Conservation (phyloP, 805 yeast genomes). For the Saccharomycopsis schoenii region DNA sequence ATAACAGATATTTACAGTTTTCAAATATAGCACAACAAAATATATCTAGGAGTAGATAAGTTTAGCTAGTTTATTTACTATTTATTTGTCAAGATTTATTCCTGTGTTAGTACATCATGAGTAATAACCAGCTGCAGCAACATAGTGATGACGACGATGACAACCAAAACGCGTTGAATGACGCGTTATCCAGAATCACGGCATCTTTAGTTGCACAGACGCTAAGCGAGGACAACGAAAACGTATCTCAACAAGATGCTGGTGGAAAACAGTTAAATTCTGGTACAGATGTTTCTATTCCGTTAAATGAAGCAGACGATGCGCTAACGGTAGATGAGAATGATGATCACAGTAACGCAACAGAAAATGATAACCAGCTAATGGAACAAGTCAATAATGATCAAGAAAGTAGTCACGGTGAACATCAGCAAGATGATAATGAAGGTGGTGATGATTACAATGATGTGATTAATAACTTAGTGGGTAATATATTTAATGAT, state of each 20-base stretch:
- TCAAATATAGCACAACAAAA: no score
- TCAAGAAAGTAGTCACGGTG: background rate
- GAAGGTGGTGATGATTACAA: conserved; percentile 15
- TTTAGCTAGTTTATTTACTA: background rate
- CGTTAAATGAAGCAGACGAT: background rate
- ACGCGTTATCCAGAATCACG: conserved; percentile 1
- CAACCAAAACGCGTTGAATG: background rate
- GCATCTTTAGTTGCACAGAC: background rate
- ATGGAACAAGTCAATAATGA: background rate
- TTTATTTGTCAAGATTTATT: background rate
- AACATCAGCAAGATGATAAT: conserved; percentile 9
- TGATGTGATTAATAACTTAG: conserved; percentile 1
- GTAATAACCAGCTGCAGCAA: background rate
- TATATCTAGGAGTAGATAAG: no score
- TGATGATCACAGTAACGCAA: background rate
- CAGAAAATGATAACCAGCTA: background rate
- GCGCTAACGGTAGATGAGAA: conserved; percentile 8
- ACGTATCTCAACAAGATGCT: background rate
- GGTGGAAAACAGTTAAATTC: no score
- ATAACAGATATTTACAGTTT: no score
- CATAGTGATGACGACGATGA: background rate
- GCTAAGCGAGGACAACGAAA: background rate
- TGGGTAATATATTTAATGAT: conserved; percentile 6
- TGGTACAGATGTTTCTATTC: no score
- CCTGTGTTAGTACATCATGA: background rate